Base-by-base conservation (phyloP, 2,329 filamentous ascomycete species). In the Rutstroemia sp. region DNA sequence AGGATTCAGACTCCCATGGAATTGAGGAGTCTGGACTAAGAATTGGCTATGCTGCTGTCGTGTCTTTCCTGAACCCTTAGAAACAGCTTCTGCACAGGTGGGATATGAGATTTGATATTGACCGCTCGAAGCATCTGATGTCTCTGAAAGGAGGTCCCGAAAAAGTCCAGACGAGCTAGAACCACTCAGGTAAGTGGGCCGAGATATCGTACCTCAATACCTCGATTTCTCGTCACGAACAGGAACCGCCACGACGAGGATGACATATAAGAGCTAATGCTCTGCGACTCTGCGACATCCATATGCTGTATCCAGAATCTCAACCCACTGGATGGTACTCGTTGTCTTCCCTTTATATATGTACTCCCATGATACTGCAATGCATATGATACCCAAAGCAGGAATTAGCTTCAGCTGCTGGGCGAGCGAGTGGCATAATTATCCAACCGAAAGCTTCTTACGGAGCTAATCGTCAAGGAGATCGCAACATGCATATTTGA, bases 271-370 rank as follows among this genome's bases (percentile, higher is more conserved):
- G 39, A 42, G n/a, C 19, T 42, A 42, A 42, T 42, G 39, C 48
- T 41, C 44, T 54, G 30, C 30, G 47, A 54, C 51, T 41, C 44
- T 54, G 30, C 44, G 37, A 54, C 51, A 48, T 21, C 34, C 25
- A 23, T 14, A 49, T 49, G 51, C 44, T 41, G 34, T 49, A 41
- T 44, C 44, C 38, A 44, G 30, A 39, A 45, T 27, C 51, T 54
- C 51, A 48, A 54, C 51, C 44, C 42, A 54, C 51, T 42, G 51
- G 30, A 54, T 23, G 51, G 51, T 23, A 54, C 51, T 49, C 16
- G 21, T 14, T 54, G 44, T 21, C 51, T 27, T 49, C 19, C 44
- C 27, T 54, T 46, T 54, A 54, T 54, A 48, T 48, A 49, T 41
- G 42, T 54, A 37, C 51, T n/a, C 44, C 51, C 51, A 48, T 54